A percentile compares a stretch with the other conserved stretches of the same genome.
These are phyloP conservation scores for Hyparrhenia diplandra DNA, from an alignment of 176 grass and related monocot genomes.

Conservation along the genomic window DNA sequence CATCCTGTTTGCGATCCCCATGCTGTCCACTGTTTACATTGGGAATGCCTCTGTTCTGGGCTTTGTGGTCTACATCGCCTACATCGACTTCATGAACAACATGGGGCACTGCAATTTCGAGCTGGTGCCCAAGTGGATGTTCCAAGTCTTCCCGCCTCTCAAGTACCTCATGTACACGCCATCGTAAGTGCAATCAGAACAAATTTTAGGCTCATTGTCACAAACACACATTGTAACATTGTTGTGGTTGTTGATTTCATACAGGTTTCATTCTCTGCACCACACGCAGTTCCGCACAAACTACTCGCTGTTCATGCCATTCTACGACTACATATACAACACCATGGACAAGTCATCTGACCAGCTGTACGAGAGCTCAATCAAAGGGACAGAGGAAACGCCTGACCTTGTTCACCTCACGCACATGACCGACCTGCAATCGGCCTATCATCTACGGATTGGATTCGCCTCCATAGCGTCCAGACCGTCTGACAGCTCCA, in stretches of 20 bases:
- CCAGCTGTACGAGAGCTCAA: constrained; percentile 59
- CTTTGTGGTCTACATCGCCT: constrained; percentile 47
- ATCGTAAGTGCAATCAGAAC: constrained; percentile 60
- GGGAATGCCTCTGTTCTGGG: constrained; percentile 42
- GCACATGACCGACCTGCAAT: constrained; percentile 71
- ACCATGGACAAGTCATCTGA: constrained; percentile 87
- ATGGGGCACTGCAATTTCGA: constrained; percentile 98
- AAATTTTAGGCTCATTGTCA: background rate
- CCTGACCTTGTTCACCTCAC: constrained; percentile 76
- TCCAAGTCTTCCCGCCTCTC: constrained; percentile 71
- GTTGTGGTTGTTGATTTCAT: background rate
- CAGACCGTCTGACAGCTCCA: constrained; percentile 46
- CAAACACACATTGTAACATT: background rate
- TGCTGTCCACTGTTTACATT: constrained; percentile 39
- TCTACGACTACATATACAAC: constrained; percentile 90
- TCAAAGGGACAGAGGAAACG: constrained; percentile 65
- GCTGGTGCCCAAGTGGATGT: constrained; percentile 78
- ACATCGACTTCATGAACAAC: constrained; percentile 98
- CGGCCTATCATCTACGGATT: constrained; percentile 68
- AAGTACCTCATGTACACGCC: constrained; percentile 98
- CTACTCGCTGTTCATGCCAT: constrained; percentile 92
- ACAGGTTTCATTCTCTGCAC: constrained; percentile 92
- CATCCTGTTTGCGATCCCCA: constrained; percentile 64
- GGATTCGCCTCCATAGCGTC: constrained; percentile 86
- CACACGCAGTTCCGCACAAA: constrained; percentile 96